Conservation (phyloP, 164 flowering plant genomes). For the Vitis vinifera region DNA sequence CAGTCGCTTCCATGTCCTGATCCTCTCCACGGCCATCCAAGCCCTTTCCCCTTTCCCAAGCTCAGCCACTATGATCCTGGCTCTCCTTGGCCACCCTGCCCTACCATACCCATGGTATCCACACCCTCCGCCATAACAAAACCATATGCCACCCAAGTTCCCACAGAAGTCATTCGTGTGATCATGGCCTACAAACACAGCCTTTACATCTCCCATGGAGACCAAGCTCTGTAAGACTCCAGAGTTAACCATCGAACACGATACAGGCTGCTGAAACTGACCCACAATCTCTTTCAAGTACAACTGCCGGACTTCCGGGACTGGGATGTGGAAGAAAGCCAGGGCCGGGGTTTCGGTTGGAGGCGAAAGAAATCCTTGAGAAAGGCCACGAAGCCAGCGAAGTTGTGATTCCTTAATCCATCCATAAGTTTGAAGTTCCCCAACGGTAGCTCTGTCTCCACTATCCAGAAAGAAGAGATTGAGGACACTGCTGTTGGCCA, state of each 20-base stretch:
- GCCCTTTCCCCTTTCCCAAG: constrained; percentile 46
- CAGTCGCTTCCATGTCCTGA: constrained; percentile 85
- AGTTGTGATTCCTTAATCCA: constrained; percentile 95
- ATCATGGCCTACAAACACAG: constrained; percentile 88
- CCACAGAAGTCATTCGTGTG: constrained; percentile 93
- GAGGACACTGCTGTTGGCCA: constrained; percentile 66
- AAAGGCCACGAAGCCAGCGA: constrained; percentile 58
- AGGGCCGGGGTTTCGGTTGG: constrained; percentile 36
- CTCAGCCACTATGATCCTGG: constrained; percentile 63
- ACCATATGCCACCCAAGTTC: constrained; percentile 62
- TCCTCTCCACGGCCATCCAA: constrained; percentile 65
- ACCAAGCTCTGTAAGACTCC: constrained; percentile 67
- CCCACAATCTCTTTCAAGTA: constrained; percentile 48
- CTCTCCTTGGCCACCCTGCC: constrained; percentile 76
- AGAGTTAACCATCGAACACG: constrained; percentile 68
- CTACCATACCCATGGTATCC: constrained; percentile 92
- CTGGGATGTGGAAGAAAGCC: constrained; percentile 88
- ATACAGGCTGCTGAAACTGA: constrained; percentile 65
- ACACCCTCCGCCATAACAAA: constrained; percentile 88
- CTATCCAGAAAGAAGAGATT: constrained; percentile 89
- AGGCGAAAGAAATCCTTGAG: constrained; percentile 26
- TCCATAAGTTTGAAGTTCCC: constrained; percentile 68
- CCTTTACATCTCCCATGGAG: constrained; percentile 69
- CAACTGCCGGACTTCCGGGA: constrained; percentile 69
- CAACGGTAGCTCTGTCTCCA: constrained; percentile 68